Conservation (phyloP, 2,329 filamentous ascomycete species). For the Diaporthe vexans region DNA sequence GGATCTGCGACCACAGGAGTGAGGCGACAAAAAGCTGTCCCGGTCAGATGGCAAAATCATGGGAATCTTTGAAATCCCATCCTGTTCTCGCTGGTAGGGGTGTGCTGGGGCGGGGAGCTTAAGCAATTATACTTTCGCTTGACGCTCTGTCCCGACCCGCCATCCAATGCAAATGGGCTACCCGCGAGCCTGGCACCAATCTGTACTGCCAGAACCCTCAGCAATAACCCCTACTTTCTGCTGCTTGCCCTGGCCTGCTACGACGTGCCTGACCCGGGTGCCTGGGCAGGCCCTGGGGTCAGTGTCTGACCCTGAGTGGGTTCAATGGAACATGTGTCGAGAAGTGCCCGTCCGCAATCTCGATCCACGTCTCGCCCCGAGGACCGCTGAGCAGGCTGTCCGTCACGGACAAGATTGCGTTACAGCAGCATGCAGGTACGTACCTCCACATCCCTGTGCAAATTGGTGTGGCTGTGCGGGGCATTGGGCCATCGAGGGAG, state of each 20-base stretch:
- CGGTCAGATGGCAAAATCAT: neutral
- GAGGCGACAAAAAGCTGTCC: slow-evolving; percentile 6
- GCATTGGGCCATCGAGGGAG: too few relatives aligned
- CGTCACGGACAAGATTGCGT: neutral
- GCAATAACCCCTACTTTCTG: too few relatives aligned
- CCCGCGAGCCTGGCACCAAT: neutral
- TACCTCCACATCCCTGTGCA: neutral
- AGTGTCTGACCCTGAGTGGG: too few relatives aligned
- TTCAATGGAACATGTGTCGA: neutral
- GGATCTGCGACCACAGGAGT: neutral
- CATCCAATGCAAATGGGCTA: neutral
- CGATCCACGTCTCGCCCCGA: neutral
- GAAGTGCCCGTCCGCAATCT: neutral
- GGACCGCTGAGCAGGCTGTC: neutral
- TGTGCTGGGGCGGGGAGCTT: neutral
- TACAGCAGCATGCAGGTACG: neutral
- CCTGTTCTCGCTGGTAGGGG: neutral
- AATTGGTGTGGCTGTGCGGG: neutral
- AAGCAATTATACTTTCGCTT: slow-evolving; percentile 30
- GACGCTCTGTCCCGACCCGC: slow-evolving; percentile 13
- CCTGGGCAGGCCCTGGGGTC: too few relatives aligned
- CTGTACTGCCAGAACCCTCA: too few relatives aligned
- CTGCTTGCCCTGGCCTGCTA: neutral
- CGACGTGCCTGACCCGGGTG: too few relatives aligned
- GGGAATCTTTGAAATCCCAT: slow-evolving; percentile 31